phyloP scores from a whole-genome alignment of 768 basidiomycete species.

The Phallus indusiatus region DNA sequence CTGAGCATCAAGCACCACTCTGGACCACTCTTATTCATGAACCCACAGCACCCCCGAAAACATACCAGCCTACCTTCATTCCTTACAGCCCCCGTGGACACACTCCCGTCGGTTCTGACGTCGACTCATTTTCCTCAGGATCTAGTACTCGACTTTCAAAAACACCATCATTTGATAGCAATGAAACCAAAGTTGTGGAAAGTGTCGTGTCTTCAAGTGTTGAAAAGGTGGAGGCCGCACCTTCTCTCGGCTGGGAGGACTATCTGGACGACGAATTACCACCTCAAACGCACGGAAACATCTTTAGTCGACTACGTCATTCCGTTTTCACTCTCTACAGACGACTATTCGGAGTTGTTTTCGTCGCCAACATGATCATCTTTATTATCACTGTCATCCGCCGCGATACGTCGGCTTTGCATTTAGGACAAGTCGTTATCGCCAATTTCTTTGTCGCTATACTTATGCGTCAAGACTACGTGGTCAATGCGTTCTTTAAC shows the following conservation, averaged over 20 bases:
- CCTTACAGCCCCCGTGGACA: background rate
- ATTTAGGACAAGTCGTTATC: conserved; percentile 32
- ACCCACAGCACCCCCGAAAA: background rate
- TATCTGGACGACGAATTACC: conserved; percentile 43
- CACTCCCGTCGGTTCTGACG: background rate
- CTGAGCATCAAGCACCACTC: background rate
- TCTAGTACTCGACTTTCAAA: background rate
- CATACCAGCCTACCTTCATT: background rate
- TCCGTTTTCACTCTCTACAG: conserved; percentile 47
- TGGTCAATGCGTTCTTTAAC: conserved; percentile 49
- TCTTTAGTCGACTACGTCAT: conserved; percentile 44
- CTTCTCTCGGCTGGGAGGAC: conserved; percentile 33
- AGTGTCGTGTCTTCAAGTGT: background rate
- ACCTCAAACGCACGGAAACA: conserved; percentile 38
- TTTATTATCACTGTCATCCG: conserved; percentile 32
- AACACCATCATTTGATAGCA: background rate
- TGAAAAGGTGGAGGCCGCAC: background rate
- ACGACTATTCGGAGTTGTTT: conserved; percentile 44
- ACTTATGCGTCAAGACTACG: conserved; percentile 46
- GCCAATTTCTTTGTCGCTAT: conserved; percentile 41
- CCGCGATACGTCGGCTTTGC: conserved; percentile 26
- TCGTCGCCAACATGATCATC: conserved; percentile 38
- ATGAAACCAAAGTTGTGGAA: background rate
- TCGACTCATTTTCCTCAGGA: background rate
- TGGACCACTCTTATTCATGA: conserved; percentile 1